Evolutionary conservation across 352 stramenopile genomes (phyloP), one percentile per base, ranked within the genome.

Genomic region (Pythium phragmiticola): DNA sequence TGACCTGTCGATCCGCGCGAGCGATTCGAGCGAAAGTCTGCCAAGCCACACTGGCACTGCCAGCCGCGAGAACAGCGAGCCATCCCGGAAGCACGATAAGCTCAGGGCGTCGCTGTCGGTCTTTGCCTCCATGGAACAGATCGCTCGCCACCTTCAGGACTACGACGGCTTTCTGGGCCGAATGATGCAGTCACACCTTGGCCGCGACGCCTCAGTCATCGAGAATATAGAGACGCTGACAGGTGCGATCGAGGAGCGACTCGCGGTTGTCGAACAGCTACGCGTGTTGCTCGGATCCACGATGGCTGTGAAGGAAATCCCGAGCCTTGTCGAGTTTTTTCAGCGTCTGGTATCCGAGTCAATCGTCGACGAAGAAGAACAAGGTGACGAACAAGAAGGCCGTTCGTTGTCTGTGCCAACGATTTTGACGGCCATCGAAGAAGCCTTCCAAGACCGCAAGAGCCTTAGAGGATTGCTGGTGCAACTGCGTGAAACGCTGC

Each of bases 141-240:
- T 84, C 7, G 79, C 77, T 7, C 70, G 72, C 0, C 75, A 88
- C 37, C 62, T 90, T 2, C 82, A 89, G 52, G 82, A 89, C 56
- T 89, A 90, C 41, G 73, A 88, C 52, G 73, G 70, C 17, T 76
- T 89, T 28, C 34, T 88, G 5, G 45, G 73, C 19, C 70, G 80
- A 4, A 58, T 86, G 30, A 26, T 51, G 9, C 34, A 41, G 4
- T 9, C 42, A 6, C 48, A 21, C 4, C 28, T 57, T 8, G 36
- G 11, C 26, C 16, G 12, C 3, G 34, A 54, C 6, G 17, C 37
- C 17, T 16, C 16, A 3, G 12, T 16, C 47, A 42, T 60, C 13
- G 58, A 71, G 6, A 64, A 57, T n/a, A 45, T 84, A 9, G 74
- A 88, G 51, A 16, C 41, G 0, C 50, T 90, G 0, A 66, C 73